Evolutionary conservation across 139 green algal species (phyloP), one percentile per base, ranked within the genome.

Genomic region (Monoraphidium neglectum): DNA sequence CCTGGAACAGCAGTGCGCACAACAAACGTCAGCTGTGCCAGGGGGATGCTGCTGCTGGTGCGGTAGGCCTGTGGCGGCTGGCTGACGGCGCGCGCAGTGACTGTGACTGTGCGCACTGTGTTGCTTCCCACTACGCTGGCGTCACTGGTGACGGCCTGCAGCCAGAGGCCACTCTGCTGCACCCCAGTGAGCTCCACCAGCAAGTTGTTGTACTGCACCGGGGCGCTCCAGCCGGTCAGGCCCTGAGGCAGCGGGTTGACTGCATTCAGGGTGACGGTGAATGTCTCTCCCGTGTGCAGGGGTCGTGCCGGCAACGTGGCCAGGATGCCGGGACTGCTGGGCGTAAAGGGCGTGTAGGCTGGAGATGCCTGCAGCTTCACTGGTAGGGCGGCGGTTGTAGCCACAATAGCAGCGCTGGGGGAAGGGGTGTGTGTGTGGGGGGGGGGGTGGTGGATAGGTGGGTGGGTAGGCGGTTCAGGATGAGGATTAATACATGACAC

Each of bases 231-330:
- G 60, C 79, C 61, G 23, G 66, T 77, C 24, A 85, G 2, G 18
- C 73, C 73, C 36, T 70, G 43, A 30, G 30, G 13, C 15, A 51
- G 37, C 28, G 67, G 46, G 37, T 82, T 78, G 8, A 69, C 67
- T 32, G 83, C 83, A 5, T 76, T 69, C 0, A 88, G 18, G 6
- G 77, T 84, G 40, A 79, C 77, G 23, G 70, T 77, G 68, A 88
- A 80, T 5, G 43, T 33, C 51, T 88, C 83, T 0, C 79, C 72
- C 3, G 59, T 13, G 37, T 72, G 72, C n/a, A 88, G 33, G 5
- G 62, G 62, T 26, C 83, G 51, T 40, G 72, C 68, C 0, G 83
- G 83, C 59, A 88, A 56, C 1, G 78, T 70, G 46, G 85, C 2
- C 0, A 88, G 72, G 4, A 88, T 51, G 16, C 77, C 66, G 5